These are phyloP conservation scores for Canna indica DNA, from an alignment of 176 grass and related monocot species.

Conservation along the genomic window DNA sequence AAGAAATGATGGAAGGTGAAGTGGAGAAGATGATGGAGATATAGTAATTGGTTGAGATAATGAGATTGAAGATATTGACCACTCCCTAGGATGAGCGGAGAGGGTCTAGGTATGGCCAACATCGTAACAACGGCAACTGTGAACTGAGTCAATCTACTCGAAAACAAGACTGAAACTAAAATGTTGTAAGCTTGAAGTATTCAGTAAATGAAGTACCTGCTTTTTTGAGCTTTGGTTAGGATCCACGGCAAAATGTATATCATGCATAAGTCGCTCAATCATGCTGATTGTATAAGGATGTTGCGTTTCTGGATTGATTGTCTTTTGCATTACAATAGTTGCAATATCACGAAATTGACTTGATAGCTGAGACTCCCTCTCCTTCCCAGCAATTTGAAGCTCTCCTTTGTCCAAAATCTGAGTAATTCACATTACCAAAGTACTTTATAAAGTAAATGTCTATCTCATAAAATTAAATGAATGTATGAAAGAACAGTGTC, in stretches of 20 bases:
- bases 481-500: not conserved
- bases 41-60: too few relatives aligned
- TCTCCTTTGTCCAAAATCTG: constrained; percentile 89
- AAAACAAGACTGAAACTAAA: too few relatives aligned
- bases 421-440: not conserved
- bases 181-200: not conserved
- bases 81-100: too few relatives aligned
- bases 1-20: too few relatives aligned
- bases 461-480: not conserved
- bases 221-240: constrained; percentile 62
- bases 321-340: constrained; percentile 94
- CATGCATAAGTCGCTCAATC: constrained; percentile 91
- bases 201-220: constrained; percentile 22
- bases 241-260: constrained; percentile 67
- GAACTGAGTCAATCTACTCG: too few relatives aligned
- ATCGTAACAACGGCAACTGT: too few relatives aligned
- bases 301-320: constrained; percentile 63
- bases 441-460: not conserved
- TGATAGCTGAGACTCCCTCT: constrained; percentile 77
- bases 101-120: too few relatives aligned
- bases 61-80: too few relatives aligned
- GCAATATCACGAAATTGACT: constrained; percentile 87
- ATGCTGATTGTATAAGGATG: constrained; percentile 87
- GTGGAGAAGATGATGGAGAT: too few relatives aligned
- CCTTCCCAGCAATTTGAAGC: constrained; percentile 94